phyloP scores from a whole-genome alignment of 2,329 filamentous ascomycete species.

The Botrytis deweyae region DNA sequence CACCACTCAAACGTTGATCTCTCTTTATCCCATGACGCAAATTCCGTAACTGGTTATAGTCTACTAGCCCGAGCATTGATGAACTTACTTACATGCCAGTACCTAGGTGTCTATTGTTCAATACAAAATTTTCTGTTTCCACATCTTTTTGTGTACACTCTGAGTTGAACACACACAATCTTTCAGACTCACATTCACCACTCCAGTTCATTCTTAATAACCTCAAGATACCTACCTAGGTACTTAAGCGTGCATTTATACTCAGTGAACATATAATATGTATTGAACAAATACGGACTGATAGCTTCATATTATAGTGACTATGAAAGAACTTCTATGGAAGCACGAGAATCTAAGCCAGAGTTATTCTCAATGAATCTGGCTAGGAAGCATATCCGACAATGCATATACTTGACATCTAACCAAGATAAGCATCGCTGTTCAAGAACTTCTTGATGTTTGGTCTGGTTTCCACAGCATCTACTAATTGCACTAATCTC shows the following conservation, averaged over 20 bases:
- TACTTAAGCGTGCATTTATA: neutral
- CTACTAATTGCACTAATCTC: conserved; percentile 34
- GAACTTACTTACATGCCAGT: neutral
- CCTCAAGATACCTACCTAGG: neutral
- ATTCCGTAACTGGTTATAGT: neutral
- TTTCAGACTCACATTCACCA: neutral
- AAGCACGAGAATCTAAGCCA: neutral
- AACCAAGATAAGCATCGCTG: conserved; percentile 35
- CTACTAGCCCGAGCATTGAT: no score
- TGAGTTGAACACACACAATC: no score
- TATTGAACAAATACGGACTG: neutral
- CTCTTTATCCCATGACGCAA: neutral
- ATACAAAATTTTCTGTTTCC: neutral
- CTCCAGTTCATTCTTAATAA: neutral
- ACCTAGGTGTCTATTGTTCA: neutral
- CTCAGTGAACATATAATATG: neutral
- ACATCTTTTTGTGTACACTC: neutral
- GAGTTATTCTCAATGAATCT: neutral
- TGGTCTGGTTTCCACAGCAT: conserved; percentile 34
- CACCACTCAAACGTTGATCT: neutral
- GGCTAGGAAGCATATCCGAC: neutral
- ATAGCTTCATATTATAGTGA: neutral
- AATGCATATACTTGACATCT: neutral
- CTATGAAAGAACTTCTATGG: neutral
- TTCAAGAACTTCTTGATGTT: conserved; percentile 37